A percentile compares a stretch with the other conserved stretches of the same genome.
phyloP scores from a whole-genome alignment of 2,329 filamentous ascomycete genomes.

The Colletotrichum godetiae region DNA sequence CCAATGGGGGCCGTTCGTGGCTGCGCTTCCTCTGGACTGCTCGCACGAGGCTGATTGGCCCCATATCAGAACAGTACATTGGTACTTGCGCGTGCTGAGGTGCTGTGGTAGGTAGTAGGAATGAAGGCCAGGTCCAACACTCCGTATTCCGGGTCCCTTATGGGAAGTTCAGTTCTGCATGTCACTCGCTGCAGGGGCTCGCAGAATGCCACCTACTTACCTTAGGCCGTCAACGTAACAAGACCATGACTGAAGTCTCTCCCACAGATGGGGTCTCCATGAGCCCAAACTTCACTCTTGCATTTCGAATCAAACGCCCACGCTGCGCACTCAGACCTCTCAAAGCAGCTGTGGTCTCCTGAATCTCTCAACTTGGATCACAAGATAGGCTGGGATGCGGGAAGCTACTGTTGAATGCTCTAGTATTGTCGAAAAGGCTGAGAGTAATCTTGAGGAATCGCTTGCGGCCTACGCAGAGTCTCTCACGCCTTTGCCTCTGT shows the following conservation, averaged over 20 bases:
- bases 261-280: not conserved
- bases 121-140: not conserved
- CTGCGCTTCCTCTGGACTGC: not conserved
- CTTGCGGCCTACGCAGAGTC: not conserved
- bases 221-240: not conserved
- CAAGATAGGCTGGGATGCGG: not conserved
- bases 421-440: not conserved
- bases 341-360: not conserved
- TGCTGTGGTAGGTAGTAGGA: too few relatives aligned
- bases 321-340: too few relatives aligned
- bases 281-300: not conserved
- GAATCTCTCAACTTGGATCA: not conserved
- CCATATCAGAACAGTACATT: not conserved
- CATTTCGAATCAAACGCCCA: not conserved
- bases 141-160: not conserved
- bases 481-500: not conserved
- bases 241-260: not conserved
- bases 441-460: not conserved
- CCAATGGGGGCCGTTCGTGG: conserved; percentile 18
- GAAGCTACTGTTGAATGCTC: not conserved
- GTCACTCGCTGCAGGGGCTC: conserved; percentile 11
- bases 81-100: not conserved
- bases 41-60: conserved; percentile 18
- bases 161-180: not conserved
- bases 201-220: not conserved